These are phyloP conservation scores for Haberlea rhodopensis DNA, from an alignment of 257 asterid genomes.

Conservation along the genomic window DNA sequence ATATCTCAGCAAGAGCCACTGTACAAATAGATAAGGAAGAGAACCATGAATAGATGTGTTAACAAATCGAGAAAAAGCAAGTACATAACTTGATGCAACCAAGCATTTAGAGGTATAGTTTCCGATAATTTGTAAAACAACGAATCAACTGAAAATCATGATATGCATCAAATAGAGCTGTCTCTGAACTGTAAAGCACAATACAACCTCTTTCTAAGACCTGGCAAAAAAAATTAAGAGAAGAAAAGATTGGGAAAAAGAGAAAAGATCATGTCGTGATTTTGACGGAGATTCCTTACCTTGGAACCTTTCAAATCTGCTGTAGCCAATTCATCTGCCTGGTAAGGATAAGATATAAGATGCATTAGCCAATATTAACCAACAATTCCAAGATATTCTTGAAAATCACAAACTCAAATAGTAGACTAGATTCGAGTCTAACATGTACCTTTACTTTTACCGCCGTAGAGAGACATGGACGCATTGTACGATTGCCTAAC, in stretches of 20 bases:
- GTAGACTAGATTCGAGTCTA: slow-evolving; percentile 12
- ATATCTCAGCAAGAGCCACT: slow-evolving; percentile 97
- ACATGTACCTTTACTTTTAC: slow-evolving; percentile 82
- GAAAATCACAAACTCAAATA: slow-evolving; percentile 23
- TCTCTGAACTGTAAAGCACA: neutral
- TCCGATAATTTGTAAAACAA: neutral
- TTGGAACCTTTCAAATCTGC: slow-evolving; percentile 87
- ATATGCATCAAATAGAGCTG: neutral
- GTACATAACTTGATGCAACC: slow-evolving; percentile 7
- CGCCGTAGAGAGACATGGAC: slow-evolving; percentile 86
- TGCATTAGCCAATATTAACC: slow-evolving; percentile 21
- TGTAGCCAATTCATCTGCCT: slow-evolving; percentile 74
- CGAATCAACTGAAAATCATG: neutral
- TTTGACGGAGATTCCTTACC: slow-evolving; percentile 43
- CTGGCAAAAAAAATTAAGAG: neutral
- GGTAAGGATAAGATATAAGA: slow-evolving; percentile 37
- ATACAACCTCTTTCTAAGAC: neutral
- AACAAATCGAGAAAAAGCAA: slow-evolving; percentile 8
- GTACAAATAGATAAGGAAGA: slow-evolving; percentile 31
- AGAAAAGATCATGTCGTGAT: neutral
- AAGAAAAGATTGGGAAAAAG: neutral
- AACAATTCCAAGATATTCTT: slow-evolving; percentile 25
- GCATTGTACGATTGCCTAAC: slow-evolving; percentile 89
- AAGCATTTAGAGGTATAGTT: neutral
- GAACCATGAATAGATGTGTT: neutral